Base-by-base conservation (phyloP, 306 rosid species). In the Cajanus cajan region DNA sequence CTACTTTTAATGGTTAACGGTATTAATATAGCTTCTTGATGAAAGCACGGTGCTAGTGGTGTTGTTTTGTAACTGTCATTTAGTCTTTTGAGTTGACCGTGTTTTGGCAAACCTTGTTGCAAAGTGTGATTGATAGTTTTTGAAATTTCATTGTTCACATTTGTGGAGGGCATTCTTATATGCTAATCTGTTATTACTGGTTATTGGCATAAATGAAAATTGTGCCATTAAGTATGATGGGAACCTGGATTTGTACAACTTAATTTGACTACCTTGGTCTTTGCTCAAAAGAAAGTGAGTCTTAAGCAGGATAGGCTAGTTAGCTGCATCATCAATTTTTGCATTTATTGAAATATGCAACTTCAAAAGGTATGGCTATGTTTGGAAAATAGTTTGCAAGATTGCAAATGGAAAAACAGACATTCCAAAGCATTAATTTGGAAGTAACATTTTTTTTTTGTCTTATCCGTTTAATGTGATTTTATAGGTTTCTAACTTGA, bases 281-380 rank as follows among this genome's bases (percentile, higher is more conserved):
- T 64, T 41, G 36, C 8, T 21, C 12, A 15, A 47, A 52, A 10
- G 33, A 71, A 33, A 72, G 22, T 28, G 15, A 33, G 59, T 68
- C 50, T 5, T 55, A 8, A 76, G 22, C 5, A 37, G 61, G 71
- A 36, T 59, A 36, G 31, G 15, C 78, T n/a, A 33, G 25, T 22
- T 14, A 21, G 10, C 16, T 34, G 41, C 65, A 37, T 37, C 61
- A 66, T 71, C 37, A 18, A 25, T 21, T 64, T 3, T 47, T 77
- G 65, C 7, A 15, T 76, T 63, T 10, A 64, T 65, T 77, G 78
- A 18, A 65, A 69, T 43, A 41, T 72, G 64, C 18, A 65, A 73
- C 44, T 41, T 77, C 24, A 63, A 63, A 63, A 7, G 24, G 47
- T n/a, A 16, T 25, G n/a, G 8, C 4, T 63, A 45, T n/a, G n/a